These are phyloP conservation scores for Sphagnum contortum DNA, from an alignment of 225 moss, liverwort and hornwort species.

Conservation along the genomic window DNA sequence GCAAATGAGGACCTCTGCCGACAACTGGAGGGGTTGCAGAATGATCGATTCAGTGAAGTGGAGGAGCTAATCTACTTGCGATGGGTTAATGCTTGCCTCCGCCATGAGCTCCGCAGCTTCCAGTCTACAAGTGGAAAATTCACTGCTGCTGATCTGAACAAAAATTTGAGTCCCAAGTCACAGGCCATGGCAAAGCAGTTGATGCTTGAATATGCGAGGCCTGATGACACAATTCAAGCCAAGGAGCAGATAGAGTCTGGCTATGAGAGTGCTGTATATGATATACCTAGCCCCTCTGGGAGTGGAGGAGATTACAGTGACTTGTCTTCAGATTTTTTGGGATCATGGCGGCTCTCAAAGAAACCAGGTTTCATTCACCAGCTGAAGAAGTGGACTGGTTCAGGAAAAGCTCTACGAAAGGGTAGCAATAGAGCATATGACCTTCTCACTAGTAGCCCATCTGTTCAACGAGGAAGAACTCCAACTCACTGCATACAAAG, in stretches of 20 bases:
- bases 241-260: slow-evolving; percentile 38
- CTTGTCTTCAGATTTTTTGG: slow-evolving; percentile 9
- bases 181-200: slow-evolving; percentile 49
- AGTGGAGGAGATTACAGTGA: slow-evolving; percentile 26
- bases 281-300: slow-evolving; percentile 31
- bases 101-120: slow-evolving; percentile 53
- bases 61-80: slow-evolving; percentile 60
- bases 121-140: slow-evolving; percentile 19
- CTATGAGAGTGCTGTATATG: slow-evolving; percentile 40
- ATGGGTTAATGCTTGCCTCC: slow-evolving; percentile 62
- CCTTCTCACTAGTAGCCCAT: slow-evolving; percentile 24
- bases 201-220: slow-evolving; percentile 57
- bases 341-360: slow-evolving; percentile 17
- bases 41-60: slow-evolving; percentile 54
- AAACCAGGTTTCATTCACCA: slow-evolving; percentile 44
- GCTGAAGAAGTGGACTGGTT: slow-evolving; percentile 44
- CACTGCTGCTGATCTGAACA: slow-evolving; percentile 48
- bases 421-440: slow-evolving; percentile 17
- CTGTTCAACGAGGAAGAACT: slow-evolving; percentile 31
- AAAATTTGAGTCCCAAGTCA: slow-evolving; percentile 56
- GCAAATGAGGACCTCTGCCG: slow-evolving; percentile 59
- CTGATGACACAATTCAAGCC: slow-evolving; percentile 18
- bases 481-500: slow-evolving; percentile 25
- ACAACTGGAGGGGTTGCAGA: slow-evolving; percentile 54
- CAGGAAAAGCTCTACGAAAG: slow-evolving; percentile 14